phyloP scores from a whole-genome alignment of 1,139 yeast species.

The Arxiozyma slooffiae region DNA sequence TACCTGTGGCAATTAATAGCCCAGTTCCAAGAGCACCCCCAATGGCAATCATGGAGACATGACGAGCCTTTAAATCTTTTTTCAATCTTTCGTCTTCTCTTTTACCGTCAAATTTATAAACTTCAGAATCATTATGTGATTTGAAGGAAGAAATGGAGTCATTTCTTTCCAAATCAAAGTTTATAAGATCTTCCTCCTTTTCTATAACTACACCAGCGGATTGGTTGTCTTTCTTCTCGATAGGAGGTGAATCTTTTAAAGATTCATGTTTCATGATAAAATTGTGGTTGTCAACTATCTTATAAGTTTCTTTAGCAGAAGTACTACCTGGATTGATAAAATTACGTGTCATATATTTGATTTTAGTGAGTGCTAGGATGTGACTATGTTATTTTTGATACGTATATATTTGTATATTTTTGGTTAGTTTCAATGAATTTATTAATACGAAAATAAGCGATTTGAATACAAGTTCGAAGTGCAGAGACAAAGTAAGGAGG shows the following conservation, averaged over 20 bases:
- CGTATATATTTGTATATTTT: too few relatives aligned
- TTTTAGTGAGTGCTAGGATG: neutral
- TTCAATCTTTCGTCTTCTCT: conserved; percentile 46
- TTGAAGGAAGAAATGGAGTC: neutral
- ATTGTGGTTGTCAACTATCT: neutral
- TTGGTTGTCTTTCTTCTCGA: neutral
- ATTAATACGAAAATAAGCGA: too few relatives aligned
- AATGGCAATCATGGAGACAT: conserved; percentile 63
- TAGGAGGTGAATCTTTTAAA: neutral
- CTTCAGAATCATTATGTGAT: conserved; percentile 1
- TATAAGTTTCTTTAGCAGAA: conserved; percentile 2
- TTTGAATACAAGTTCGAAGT: too few relatives aligned
- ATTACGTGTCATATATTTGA: neutral
- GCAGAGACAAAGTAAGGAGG: too few relatives aligned
- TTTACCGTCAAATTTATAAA: conserved; percentile 18
- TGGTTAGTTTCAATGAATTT: too few relatives aligned
- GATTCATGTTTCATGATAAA: neutral
- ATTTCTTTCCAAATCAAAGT: conserved; percentile 5
- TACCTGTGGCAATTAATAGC: conserved; percentile 59
- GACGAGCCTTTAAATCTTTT: conserved; percentile 57
- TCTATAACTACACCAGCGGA: neutral
- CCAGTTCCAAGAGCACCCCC: conserved; percentile 58
- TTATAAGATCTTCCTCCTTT: conserved; percentile 2
- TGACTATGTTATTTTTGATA: too few relatives aligned
- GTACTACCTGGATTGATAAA: neutral